Base-by-base conservation (phyloP, 306 rosid genomes). In the Cercis canadensis region DNA sequence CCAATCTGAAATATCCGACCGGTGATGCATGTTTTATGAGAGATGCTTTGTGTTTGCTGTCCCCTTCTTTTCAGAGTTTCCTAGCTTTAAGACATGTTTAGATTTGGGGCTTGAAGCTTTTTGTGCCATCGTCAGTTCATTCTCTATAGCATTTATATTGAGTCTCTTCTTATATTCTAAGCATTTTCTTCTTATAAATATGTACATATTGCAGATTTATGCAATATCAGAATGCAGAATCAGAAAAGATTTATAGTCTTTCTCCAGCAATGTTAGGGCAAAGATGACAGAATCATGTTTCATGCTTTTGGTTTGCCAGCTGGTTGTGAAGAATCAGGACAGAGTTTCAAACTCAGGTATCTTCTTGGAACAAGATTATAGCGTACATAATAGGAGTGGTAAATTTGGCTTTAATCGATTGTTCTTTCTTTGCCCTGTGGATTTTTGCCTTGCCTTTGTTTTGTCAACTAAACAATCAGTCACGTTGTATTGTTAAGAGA, bases 151-250 rank as follows among this genome's bases (percentile, higher is more conserved):
- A 24, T 61, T 61, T 12, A 6, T 31, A 45, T 67, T 36, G 21
- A 57, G 29, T 65, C 34, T 64, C 39, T 12, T 71, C 43, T 69
- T 63, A 55, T 71, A 47, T 71, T 58, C 57, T 61, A 46, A 39
- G 50, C 39, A 31, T 37, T 55, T 55, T 36, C 12, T 73, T 66
- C 12, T 6, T 52, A 61, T 62, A 61, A 62, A n/a, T 18, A 60
- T 57, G 62, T 32, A 6, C n/a, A 2, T 21, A 69, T 65, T 75
- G 55, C 87, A 84, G 87, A 55, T 66, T 43, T 14, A 67, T 49
- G 56, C 78, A 15, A 65, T 57, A 52, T 57, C 14, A 44, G 60
- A 33, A 54, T 41, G 78, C 69, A 52, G 47, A 69, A 53, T 64
- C 40, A 37, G 34, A 65, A 36, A 33, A 24, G 16, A 52, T 5